Conservation (phyloP, 2,329 filamentous ascomycete species). For the Parascedosporium putredinis region DNA sequence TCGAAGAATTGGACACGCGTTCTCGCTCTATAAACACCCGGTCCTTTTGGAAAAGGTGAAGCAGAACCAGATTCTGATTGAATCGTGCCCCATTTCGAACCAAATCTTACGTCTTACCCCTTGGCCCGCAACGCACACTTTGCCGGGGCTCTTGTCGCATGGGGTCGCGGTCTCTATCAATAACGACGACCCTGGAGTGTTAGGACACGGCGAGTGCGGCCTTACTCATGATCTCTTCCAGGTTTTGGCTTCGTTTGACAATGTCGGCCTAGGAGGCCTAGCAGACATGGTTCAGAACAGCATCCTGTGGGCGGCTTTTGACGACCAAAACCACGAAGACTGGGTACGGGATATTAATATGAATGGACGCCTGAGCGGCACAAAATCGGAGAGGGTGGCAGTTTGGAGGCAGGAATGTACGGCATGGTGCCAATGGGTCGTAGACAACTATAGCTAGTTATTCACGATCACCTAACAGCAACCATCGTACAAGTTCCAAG, state of each 20-base stretch:
- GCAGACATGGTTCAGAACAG: slow-evolving; percentile 87
- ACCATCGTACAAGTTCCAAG: no score
- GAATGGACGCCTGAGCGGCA: no score
- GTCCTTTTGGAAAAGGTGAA: slow-evolving; percentile 81
- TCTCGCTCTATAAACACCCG: slow-evolving; percentile 84
- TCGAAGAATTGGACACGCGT: slow-evolving; percentile 79
- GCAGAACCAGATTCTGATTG: slow-evolving; percentile 76
- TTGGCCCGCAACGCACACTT: slow-evolving; percentile 65
- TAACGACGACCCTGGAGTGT: slow-evolving; percentile 84
- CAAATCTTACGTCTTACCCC: slow-evolving; percentile 73
- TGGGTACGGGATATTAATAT: slow-evolving; percentile 68
- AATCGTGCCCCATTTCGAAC: slow-evolving; percentile 86
- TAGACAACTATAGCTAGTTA: no score
- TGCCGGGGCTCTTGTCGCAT: slow-evolving; percentile 74
- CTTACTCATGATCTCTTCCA: slow-evolving; percentile 95
- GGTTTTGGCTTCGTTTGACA: slow-evolving; percentile 82
- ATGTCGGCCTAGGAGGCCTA: slow-evolving; percentile 76
- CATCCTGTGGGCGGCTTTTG: slow-evolving; percentile 79
- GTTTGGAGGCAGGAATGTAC: no score
- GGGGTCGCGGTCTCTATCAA: slow-evolving; percentile 76
- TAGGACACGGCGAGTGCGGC: slow-evolving; percentile 71
- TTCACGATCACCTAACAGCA: no score
- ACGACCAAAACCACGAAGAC: slow-evolving; percentile 60
- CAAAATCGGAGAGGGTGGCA: no score
- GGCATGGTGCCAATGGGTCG: no score